Base-by-base conservation (phyloP, 441 rosid species). In the Corymbia calophylla region DNA sequence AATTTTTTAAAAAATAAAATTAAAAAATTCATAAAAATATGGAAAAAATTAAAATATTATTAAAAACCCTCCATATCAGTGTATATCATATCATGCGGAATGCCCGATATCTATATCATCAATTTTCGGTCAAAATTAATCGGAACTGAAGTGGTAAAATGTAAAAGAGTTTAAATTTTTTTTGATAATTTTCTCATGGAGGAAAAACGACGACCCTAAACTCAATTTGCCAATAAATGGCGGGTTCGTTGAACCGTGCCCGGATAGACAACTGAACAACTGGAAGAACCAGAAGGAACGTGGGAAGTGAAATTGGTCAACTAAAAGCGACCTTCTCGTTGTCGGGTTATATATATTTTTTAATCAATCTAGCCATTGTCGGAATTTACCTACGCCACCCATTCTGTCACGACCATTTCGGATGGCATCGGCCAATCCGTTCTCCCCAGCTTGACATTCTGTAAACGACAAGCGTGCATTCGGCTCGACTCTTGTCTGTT, bases 61-160 rank as follows among this genome's bases (percentile, higher is more conserved):
- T 58, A 58, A 9, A 56, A 9, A 9, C 9, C 25, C 62, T 23
- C 25, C 14, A 21, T 21, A 58, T 23, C 3, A n/a, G n/a, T n/a
- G n/a, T n/a, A n/a, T n/a, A n/a, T 9, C 25, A 6, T 58, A 5
- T 3, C 25, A 0, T 3, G n/a, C 10, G 5, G 14, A 13, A 58
- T 0, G 25, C 3, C 14, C 3, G 1, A 0, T 58, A 6, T 58
- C 25, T 25, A 58, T 58, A 21, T 58, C 25, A 1, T 3, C 11
- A 25, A 23, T 25, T 58, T 23, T 25, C 17, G 1, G 29, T 9
- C 64, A 58, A 58, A 58, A 58, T 58, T 58, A 14, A 56, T 4
- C 0, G 10, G 0, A 56, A 56, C 6, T 56, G 1, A 9, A 56
- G 19, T 25, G 4, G 29, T 23, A 56, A 56, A 23, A 23, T 56